Base-by-base conservation (phyloP, 768 basidiomycete species). In the Russula olivacea region DNA sequence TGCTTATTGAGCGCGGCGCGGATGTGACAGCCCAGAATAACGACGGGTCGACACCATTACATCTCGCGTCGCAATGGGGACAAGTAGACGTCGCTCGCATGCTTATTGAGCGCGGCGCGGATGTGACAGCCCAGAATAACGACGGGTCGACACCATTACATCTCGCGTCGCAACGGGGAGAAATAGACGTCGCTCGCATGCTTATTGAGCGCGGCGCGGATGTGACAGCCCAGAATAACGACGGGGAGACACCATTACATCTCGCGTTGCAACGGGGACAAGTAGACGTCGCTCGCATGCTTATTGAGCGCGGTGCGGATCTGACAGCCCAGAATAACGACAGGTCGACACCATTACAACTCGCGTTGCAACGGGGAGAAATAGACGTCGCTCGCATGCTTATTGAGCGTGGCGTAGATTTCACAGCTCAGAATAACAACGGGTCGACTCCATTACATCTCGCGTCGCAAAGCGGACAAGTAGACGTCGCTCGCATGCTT, bases 401-500 rank as follows among this genome's bases (percentile, higher is more conserved):
- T 21, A 2, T 45, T 19, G n/a, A 45, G n/a, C 45, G 4, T 4
- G 10, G 17, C 17, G 3, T 4, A 2, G n/a, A 45, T 21, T 0
- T 8, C 10, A 21, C 10, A 21, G n/a, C n/a, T 2, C 5, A 8
- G 19, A 9, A 11, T 3, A 2, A 1, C 0, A 0, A 11, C 10
- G 45, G 45, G n/a, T 4, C 0, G n/a, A n/a, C 45, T 3, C 0
- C n/a, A 12, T 45, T 19, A 17, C 19, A 45, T 45, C 9, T n/a
- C 10, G 43, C 43, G n/a, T 45, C 17, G 10, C 0, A n/a, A 0
- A 0, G 0, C 9, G 45, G 45, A 21, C 0, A 21, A 3, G 8
- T 21, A 3, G 45, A 45, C 0, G n/a, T 45, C 3, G n/a, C 19
- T n/a, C 8, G n/a, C 21, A 4, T 4, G n/a, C 17, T 45, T 4